Conservation (phyloP, 2,329 filamentous ascomycete genomes). For the Sarocladium oryzae region DNA sequence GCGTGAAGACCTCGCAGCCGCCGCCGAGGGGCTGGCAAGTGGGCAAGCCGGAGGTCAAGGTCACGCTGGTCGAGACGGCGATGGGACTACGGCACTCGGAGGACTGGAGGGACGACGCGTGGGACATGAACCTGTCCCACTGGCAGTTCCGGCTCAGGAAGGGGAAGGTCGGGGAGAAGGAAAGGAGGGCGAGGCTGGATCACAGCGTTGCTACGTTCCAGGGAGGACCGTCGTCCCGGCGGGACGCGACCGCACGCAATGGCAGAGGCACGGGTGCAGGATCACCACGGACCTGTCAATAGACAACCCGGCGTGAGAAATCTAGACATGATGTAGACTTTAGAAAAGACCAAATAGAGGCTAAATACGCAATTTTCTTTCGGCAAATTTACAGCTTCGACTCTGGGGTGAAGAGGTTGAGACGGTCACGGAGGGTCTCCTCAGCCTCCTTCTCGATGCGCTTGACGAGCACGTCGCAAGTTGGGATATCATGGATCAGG, state of each 20-base stretch:
- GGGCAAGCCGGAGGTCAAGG: conserved; percentile 12
- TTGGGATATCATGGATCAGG: conserved; percentile 76
- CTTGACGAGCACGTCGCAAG: conserved; percentile 60
- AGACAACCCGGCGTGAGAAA: neutral
- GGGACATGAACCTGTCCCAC: neutral
- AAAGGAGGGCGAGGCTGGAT: conserved; percentile 1
- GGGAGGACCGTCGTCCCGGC: neutral
- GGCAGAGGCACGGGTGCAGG: too few relatives aligned
- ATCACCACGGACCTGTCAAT: too few relatives aligned
- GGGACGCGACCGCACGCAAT: too few relatives aligned
- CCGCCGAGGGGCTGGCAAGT: conserved; percentile 20
- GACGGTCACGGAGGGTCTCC: conserved; percentile 54
- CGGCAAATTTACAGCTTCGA: conserved; percentile 42
- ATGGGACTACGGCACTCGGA: conserved; percentile 19
- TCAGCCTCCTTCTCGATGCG: conserved; percentile 75
- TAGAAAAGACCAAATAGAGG: neutral
- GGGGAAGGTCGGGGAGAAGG: neutral
- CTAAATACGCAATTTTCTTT: neutral
- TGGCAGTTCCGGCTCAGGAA: neutral
- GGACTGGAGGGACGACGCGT: neutral
- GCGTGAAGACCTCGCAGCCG: conserved; percentile 8
- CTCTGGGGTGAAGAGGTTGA: conserved; percentile 45
- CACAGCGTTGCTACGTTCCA: neutral
- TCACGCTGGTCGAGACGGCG: conserved; percentile 26
- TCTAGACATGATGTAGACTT: neutral